Percentiles rank a stretch among this genome's conserved stretches.
Evolutionary conservation across 257 asterid genomes (phyloP).

Genomic region (Rauvolfia tetraphylla): DNA sequence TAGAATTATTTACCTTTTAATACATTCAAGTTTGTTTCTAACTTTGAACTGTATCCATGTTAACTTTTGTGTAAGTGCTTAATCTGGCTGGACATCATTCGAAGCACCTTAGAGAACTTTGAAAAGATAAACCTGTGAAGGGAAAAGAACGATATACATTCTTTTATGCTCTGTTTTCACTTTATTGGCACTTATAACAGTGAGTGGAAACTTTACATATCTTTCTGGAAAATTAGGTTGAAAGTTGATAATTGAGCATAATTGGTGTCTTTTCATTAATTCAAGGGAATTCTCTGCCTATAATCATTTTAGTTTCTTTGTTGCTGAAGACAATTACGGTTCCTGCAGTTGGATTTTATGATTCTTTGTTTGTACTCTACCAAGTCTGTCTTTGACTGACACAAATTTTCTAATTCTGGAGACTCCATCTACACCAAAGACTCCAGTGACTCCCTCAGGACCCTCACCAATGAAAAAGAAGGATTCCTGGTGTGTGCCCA

Average conservation of each 20-base stretch:
- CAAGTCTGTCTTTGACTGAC: neutral
- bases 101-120: neutral
- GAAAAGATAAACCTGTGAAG: neutral
- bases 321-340: neutral
- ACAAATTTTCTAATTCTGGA: constrained; percentile 3
- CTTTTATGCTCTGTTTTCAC: neutral
- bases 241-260: neutral
- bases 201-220: neutral
- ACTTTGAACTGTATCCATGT: neutral
- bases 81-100: neutral
- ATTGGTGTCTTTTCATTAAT: neutral
- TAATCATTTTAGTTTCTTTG: neutral
- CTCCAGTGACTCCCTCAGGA: constrained; percentile 20
- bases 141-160: neutral
- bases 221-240: neutral
- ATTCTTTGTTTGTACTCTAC: neutral
- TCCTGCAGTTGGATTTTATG: neutral
- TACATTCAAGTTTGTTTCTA: neutral
- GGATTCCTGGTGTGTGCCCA: constrained; percentile 47
- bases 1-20: neutral
- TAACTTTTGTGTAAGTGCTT: neutral
- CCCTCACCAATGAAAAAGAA: constrained; percentile 25
- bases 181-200: neutral
- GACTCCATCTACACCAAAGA: constrained; percentile 27
- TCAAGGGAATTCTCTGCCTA: neutral